Evolutionary conservation across 805 yeast genomes (phyloP).

Genomic region (Blastobotrys robertii): DNA sequence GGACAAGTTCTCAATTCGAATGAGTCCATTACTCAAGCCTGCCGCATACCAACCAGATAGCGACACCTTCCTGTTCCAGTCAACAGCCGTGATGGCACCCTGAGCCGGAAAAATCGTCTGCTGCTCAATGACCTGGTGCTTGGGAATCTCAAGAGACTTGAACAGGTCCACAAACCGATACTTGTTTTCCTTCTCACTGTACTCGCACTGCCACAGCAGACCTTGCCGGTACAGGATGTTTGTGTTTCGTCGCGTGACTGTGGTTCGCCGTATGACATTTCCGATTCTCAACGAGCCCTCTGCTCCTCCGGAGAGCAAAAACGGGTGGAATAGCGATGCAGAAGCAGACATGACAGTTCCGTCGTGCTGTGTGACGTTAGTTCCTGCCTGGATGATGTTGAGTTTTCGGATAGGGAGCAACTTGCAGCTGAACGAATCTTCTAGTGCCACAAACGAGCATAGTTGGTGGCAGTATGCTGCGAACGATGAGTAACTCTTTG

Average conservation of each 20-base stretch:
- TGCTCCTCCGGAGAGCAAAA: constrained; percentile 37
- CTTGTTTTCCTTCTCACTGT: constrained; percentile 24
- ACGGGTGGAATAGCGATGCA: constrained; percentile 37
- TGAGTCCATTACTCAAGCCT: constrained; percentile 41
- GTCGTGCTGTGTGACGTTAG: constrained; percentile 31
- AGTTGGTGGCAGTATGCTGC: constrained; percentile 19
- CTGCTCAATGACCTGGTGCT: constrained; percentile 17
- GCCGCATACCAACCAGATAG: constrained; percentile 44
- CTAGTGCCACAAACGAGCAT: constrained; percentile 32
- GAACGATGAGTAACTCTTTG: constrained; percentile 25
- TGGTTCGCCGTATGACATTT: constrained; percentile 29
- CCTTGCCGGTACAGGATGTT: constrained; percentile 16
- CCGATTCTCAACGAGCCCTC: constrained; percentile 39
- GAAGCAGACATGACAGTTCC: constrained; percentile 34
- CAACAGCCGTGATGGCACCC: constrained; percentile 38
- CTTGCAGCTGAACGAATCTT: constrained; percentile 33
- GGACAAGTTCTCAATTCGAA: constrained; percentile 29
- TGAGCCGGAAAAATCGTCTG: constrained; percentile 37
- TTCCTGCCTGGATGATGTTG: constrained; percentile 20
- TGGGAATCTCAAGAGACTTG: constrained; percentile 27
- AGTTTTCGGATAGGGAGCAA: constrained; percentile 31
- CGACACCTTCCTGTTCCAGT: constrained; percentile 46
- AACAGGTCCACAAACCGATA: constrained; percentile 35
- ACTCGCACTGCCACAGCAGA: constrained; percentile 30
- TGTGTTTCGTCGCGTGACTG: constrained; percentile 19